Evolutionary conservation across 208 protist species (phyloP).

Genomic region (Chromosphaera perkinsii): DNA sequence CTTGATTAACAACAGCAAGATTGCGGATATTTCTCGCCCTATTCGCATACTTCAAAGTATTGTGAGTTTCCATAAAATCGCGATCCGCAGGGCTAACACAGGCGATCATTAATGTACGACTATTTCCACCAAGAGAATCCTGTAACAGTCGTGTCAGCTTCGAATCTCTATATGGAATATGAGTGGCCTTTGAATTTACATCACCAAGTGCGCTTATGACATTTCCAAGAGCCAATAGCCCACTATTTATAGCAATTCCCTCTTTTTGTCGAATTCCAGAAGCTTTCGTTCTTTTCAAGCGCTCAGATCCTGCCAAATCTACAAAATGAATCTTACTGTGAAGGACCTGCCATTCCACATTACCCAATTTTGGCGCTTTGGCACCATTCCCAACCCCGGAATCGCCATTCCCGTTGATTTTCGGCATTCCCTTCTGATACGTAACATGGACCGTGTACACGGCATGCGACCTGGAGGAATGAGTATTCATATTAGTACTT

Average conservation of each 20-base stretch:
- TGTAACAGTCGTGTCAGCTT: constrained; percentile 30
- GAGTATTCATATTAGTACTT: constrained; percentile 51
- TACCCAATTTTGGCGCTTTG: neutral
- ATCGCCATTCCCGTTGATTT: too few species aligned
- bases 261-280: constrained; percentile 18
- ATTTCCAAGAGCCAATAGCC: constrained; percentile 13
- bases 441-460: constrained; percentile 24
- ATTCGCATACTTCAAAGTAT: constrained; percentile 90
- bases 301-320: constrained; percentile 19
- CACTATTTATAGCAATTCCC: constrained; percentile 28
- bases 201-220: constrained; percentile 34
- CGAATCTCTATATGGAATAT: constrained; percentile 50
- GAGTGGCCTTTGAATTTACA: neutral
- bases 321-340: constrained; percentile 28
- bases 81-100: constrained; percentile 76
- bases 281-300: constrained; percentile 15
- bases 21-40: constrained; percentile 82
- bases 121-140: constrained; percentile 57
- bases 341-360: neutral
- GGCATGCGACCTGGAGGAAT: constrained; percentile 54
- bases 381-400: too few species aligned
- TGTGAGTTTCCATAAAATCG: constrained; percentile 85
- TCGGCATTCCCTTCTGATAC: too few species aligned
- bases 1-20: constrained; percentile 34
- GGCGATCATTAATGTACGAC: constrained; percentile 80